phyloP scores from a whole-genome alignment of 202 grass and related monocot genomes.

The Dendrocalamus latiflorus region DNA sequence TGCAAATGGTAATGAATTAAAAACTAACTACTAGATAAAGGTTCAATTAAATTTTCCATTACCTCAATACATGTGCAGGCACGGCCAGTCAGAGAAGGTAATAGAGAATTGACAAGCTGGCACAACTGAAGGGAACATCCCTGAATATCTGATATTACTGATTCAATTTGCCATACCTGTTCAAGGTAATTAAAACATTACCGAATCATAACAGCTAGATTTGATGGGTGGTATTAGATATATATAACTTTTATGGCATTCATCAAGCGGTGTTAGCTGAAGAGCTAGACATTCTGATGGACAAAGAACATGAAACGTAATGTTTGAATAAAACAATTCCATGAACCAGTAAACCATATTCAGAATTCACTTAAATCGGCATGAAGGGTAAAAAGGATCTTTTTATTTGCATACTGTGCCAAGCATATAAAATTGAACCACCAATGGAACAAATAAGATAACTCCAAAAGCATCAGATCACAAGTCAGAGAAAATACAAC shows the following conservation, averaged over 20 bases:
- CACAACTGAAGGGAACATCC: slow-evolving; percentile 68
- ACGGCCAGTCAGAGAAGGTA: slow-evolving; percentile 34
- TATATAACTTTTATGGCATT: slow-evolving; percentile 7
- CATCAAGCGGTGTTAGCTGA: neutral
- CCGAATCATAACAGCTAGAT: slow-evolving; percentile 1
- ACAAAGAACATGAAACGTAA: neutral
- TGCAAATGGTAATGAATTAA: neutral
- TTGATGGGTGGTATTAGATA: neutral
- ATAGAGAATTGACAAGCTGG: slow-evolving; percentile 49
- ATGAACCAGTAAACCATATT: neutral
- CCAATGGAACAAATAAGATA: neutral
- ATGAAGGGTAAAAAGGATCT: neutral
- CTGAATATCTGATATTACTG: slow-evolving; percentile 63
- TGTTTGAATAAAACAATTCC: neutral
- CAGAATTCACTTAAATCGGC: neutral
- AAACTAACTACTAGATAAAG: slow-evolving; percentile 15
- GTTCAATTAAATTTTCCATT: no score
- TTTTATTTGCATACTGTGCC: neutral
- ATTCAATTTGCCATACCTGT: slow-evolving; percentile 84
- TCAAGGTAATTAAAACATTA: slow-evolving; percentile 35
- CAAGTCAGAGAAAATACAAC: neutral
- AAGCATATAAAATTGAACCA: neutral
- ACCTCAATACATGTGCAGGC: slow-evolving; percentile 72
- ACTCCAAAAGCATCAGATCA: neutral
- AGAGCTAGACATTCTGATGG: neutral